Conservation (phyloP, 177 flowering plant species). For the Vitis hybrid region DNA sequence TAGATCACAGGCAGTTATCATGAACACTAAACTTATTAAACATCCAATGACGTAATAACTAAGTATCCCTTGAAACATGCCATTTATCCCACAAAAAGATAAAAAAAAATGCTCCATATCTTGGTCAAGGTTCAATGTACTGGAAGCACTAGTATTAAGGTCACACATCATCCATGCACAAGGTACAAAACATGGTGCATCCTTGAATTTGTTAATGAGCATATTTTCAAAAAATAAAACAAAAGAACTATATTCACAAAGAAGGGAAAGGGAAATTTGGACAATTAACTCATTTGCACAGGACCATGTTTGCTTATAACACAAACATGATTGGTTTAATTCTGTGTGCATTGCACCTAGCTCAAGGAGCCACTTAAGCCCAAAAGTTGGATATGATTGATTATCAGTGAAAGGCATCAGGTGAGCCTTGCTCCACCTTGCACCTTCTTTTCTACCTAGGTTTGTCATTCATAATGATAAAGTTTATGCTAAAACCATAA, state of each 20-base stretch:
- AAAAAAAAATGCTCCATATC: not conserved
- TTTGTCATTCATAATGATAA: not conserved
- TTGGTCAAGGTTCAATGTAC: not conserved
- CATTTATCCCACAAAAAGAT: too few species aligned
- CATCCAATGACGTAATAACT: slow-evolving; percentile 1
- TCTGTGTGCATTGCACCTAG: not conserved
- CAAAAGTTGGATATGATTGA: not conserved
- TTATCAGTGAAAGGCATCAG: not conserved
- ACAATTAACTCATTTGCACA: not conserved
- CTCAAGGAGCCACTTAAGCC: not conserved
- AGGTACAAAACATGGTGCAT: not conserved
- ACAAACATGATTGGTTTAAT: not conserved
- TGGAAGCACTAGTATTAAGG: not conserved
- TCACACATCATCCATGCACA: not conserved
- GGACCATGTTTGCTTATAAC: not conserved
- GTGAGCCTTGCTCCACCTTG: slow-evolving; percentile 2
- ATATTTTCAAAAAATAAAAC: not conserved
- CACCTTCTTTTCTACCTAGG: not conserved
- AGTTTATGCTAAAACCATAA: not conserved
- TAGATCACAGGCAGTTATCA: not conserved
- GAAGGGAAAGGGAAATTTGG: not conserved
- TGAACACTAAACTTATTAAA: not conserved
- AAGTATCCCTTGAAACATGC: not conserved
- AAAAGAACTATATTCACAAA: not conserved
- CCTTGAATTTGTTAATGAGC: not conserved